These are phyloP conservation scores for Sambucus nigra DNA, from an alignment of 129 eudicot genomes.

Conservation along the genomic window DNA sequence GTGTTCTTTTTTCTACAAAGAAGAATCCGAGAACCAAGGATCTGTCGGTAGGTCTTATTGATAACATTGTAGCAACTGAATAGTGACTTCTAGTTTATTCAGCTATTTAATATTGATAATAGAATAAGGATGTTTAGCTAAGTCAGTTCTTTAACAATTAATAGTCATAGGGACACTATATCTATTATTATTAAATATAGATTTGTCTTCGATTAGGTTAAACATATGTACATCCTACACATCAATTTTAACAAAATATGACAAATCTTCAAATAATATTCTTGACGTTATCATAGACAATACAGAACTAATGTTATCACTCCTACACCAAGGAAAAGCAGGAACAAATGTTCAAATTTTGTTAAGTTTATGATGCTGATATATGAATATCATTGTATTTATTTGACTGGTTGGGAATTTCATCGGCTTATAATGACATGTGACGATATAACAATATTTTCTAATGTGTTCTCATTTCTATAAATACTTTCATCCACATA, in stretches of 20 bases:
- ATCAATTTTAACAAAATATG: too few species aligned
- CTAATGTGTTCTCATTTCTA: background rate
- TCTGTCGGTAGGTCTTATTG: constrained; percentile 27
- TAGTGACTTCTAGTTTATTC: background rate
- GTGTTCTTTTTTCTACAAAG: constrained; percentile 43
- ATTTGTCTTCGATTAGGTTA: background rate
- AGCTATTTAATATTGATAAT: background rate
- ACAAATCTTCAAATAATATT: background rate
- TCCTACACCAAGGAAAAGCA: background rate
- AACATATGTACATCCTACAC: background rate
- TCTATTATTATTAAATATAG: background rate
- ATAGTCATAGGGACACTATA: background rate
- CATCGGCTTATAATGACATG: background rate
- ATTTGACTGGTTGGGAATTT: background rate
- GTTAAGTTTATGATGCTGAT: background rate
- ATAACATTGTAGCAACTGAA: constrained; percentile 1
- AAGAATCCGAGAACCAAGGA: constrained; percentile 61
- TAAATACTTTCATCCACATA: background rate
- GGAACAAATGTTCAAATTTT: background rate
- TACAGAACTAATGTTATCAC: background rate
- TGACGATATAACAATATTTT: background rate
- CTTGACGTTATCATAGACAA: background rate
- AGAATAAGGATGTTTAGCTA: background rate
- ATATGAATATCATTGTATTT: background rate
- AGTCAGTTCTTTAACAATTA: background rate